Evolutionary conservation across 352 stramenopile genomes (phyloP), one percentile per base, ranked within the genome.

Genomic region (Pythium phragmiticola): DNA sequence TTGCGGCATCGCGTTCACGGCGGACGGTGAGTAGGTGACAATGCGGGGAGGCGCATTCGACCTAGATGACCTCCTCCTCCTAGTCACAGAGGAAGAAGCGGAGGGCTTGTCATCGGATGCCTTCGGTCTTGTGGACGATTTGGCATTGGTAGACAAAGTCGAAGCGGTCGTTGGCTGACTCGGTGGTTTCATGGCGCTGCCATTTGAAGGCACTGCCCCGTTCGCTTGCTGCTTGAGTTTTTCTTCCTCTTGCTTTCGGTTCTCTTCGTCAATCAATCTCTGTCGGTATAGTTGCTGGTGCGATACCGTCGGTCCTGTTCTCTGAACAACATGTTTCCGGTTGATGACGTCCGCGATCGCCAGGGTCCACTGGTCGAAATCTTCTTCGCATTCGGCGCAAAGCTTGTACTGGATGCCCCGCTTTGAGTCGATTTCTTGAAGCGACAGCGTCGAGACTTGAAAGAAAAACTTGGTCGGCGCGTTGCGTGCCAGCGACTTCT

Each of bases 391-490:
- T 23, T 92, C 82, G 0, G 86, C 86, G 45, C 84, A 94, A 4
- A 92, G 66, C 78, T 94, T 94, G 73, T 90, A 92, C 65, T 94
- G 82, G 3, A 90, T 69, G 0, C 86, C 84, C n/a, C 83, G 80
- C 48, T 92, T 92, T 8, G 82, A 90, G 28, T 92, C 86, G 36
- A 90, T 88, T 33, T 92, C 80, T 14, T 87, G 78, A 17, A 94
- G 66, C 16, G 79, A 80, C 0, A 92, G 61, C 23, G 80, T 92
- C 16, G 86, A 92, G 0, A 92, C 84, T 64, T 94, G 86, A 48
- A 94, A 94, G 54, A 92, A 92, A 60, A 80, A 92, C n/a, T 75
- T 77, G 19, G 85, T 92, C 30, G 86, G 86, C 2, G 86, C 83
- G 50, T 89, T 91, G 30, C 81, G 77, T 3, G 84, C 86, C 7